Evolutionary conservation across 805 yeast species (phyloP), one percentile per base, ranked within the genome.

Genomic region (Schwanniomyces occidentalis): DNA sequence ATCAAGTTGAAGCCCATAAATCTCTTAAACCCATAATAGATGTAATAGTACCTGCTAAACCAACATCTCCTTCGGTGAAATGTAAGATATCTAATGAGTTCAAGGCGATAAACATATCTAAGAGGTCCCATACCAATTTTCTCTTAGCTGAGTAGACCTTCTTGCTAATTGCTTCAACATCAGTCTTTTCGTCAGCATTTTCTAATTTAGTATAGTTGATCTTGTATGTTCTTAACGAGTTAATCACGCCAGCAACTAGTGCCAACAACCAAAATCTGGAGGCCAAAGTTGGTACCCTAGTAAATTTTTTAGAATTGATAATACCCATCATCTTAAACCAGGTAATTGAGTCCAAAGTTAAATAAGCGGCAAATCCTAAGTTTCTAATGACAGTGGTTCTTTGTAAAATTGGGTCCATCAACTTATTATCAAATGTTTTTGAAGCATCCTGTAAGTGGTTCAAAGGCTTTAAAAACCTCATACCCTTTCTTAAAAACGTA

Each of bases 391-490:
- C 69, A 14, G 78, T 69, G 10, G 78, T 66, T 41, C 65, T 53
- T 54, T 80, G 77, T 48, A 74, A 59, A 16, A 78, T 61, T 8
- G 75, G 74, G 56, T 84, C 91, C 34, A 74, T 56, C 28, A 88
- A 73, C 66, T 85, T 82, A 61, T 86, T 80, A 53, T 80, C 85
- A 49, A 69, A 75, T 9, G 85, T 75, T 43, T 74, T 71, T 2
- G 84, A 70, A 4, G 90, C 85, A n/a, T 77, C 73, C 49, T 80
- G 79, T 35, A 85, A 53, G 55, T 83, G 88, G 49, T 71, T 72
- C 51, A 90, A 64, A 1, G 95, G 95, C 63, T 89, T 90, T 44
- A 88, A 76, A 52, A 83, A 79, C 52, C 97, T 77, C 69, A 90
- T 64, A 15, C 89, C 81, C 66, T 91, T 91, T 58, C 98, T 80